These are phyloP conservation scores for Neonectria ditissima DNA, from an alignment of 2,329 filamentous ascomycete species.

Conservation along the genomic window DNA sequence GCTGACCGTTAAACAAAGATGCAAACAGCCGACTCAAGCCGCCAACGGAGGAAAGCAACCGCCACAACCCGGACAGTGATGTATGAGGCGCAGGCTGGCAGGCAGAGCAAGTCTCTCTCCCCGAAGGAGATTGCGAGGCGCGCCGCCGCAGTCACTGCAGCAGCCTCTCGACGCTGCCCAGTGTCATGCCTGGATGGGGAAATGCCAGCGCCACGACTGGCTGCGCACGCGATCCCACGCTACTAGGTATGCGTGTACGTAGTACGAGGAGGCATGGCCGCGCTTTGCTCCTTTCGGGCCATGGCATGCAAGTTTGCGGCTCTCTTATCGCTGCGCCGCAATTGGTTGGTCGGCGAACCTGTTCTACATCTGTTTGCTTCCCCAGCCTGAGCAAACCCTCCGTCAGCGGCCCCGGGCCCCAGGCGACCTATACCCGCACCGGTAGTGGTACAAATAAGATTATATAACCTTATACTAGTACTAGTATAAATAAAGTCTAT, in stretches of 20 bases:
- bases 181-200: slow-evolving; percentile 11
- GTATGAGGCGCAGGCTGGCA: not conserved
- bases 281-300: slow-evolving; percentile 14
- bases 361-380: not conserved
- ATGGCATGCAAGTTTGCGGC: slow-evolving; percentile 3
- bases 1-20: slow-evolving; percentile 7
- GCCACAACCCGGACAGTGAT: not conserved
- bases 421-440: no score
- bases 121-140: not conserved
- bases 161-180: slow-evolving; percentile 4
- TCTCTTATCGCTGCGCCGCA: slow-evolving; percentile 14
- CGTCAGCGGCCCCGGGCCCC: not conserved
- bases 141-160: not conserved
- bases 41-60: not conserved
- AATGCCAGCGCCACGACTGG: slow-evolving; percentile 14
- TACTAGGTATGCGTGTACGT: no score
- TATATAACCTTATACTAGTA: no score
- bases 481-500: no score
- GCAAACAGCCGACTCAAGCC: slow-evolving; percentile 18
- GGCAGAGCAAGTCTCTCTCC: not conserved
- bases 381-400: not conserved
- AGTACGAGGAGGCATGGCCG: no score
- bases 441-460: no score
- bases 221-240: slow-evolving; percentile 1
- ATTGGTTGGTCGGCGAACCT: slow-evolving; percentile 16